Evolutionary conservation across 139 green algal species (phyloP).

Genomic region (Astrephomene gubernaculifera): DNA sequence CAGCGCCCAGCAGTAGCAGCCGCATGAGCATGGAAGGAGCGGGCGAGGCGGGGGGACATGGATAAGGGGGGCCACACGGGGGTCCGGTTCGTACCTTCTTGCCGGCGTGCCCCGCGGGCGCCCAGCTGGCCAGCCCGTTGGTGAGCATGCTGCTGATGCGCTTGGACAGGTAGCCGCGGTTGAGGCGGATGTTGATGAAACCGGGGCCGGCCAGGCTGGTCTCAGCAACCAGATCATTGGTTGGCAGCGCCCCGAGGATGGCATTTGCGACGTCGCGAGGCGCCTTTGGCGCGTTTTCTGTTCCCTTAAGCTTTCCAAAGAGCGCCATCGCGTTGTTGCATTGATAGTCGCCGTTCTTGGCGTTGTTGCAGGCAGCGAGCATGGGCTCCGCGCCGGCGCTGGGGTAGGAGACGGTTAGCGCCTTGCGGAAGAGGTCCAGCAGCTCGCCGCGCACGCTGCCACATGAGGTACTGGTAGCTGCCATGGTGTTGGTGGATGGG

Average conservation of each 20-base stretch:
- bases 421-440: constrained; percentile 67
- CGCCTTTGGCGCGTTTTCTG: constrained; percentile 84
- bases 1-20: too few species aligned
- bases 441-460: constrained; percentile 65
- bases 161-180: not conserved
- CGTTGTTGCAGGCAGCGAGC: constrained; percentile 79
- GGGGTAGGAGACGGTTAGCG: constrained; percentile 81
- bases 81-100: constrained; percentile 41
- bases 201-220: constrained; percentile 88
- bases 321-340: constrained; percentile 98
- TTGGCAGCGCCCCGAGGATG: constrained; percentile 82
- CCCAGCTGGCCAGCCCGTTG: constrained; percentile 53
- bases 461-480: constrained; percentile 17
- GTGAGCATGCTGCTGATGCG: constrained; percentile 31
- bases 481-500: not conserved
- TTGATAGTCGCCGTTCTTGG: constrained; percentile 96
- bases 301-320: constrained; percentile 91
- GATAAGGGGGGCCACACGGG: too few species aligned
- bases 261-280: constrained; percentile 87
- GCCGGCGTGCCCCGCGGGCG: constrained; percentile 40
- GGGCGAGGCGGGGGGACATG: too few species aligned
- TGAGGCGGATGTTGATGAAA: constrained; percentile 94
- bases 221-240: constrained; percentile 66
- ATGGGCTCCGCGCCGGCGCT: constrained; percentile 52
- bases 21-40: too few species aligned